These are phyloP conservation scores for Botryotinia convoluta DNA, from an alignment of 2,329 filamentous ascomycete species.

Conservation along the genomic window DNA sequence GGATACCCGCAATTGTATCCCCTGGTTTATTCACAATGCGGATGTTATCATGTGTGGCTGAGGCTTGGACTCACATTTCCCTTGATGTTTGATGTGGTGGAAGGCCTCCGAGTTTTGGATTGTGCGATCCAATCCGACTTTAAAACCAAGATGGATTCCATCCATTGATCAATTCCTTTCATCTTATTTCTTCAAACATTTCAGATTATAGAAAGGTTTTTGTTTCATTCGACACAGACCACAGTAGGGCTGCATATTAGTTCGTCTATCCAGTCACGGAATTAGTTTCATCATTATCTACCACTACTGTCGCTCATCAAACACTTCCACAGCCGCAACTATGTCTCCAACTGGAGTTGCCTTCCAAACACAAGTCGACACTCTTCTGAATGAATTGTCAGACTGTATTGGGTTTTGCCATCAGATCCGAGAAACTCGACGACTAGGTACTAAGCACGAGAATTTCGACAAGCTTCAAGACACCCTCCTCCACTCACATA, in stretches of 20 bases:
- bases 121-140: neutral
- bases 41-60: constrained; percentile 10
- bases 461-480: constrained; percentile 11
- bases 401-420: constrained; percentile 13
- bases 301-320: neutral
- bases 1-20: neutral
- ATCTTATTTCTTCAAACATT: neutral
- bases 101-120: constrained; percentile 3
- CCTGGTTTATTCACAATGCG: neutral
- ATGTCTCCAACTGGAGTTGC: constrained; percentile 14
- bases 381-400: constrained; percentile 5
- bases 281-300: neutral
- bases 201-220: neutral
- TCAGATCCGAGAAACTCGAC: constrained; percentile 12
- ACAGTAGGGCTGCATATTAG: neutral
- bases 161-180: constrained; percentile 12
- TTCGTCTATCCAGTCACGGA: neutral
- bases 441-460: constrained; percentile 11
- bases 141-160: constrained; percentile 13
- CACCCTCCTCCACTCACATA: neutral
- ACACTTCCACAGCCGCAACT: neutral
- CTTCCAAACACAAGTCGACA: constrained; percentile 9
- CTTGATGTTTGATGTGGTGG: neutral
- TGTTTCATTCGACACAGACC: neutral
- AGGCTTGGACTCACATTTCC: neutral